Evolutionary conservation across 140 eudicot genomes (phyloP).

Genomic region (Cichorium intybus): DNA sequence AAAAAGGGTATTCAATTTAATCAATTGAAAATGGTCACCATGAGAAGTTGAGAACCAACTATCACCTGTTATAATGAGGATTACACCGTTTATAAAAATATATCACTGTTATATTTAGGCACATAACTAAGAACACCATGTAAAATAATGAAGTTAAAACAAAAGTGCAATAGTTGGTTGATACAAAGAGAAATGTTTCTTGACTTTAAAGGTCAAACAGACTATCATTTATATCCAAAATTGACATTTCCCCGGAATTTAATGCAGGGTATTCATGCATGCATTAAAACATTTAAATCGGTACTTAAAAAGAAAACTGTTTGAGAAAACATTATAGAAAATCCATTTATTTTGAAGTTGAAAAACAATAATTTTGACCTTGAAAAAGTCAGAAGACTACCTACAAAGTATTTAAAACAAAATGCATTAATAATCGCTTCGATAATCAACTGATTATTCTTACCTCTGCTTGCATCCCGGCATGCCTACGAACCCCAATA

Average conservation of each 20-base stretch:
- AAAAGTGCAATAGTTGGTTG: not conserved
- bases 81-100: no score
- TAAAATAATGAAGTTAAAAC: no score
- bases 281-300: not conserved
- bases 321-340: not conserved
- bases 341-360: not conserved
- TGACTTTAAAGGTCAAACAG: not conserved
- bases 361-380: not conserved
- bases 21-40: not conserved
- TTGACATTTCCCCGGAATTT: not conserved
- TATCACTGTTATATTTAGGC: no score
- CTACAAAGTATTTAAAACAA: not conserved
- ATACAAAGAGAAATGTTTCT: not conserved
- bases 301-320: not conserved
- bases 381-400: not conserved
- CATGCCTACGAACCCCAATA: conserved; percentile 90
- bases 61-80: no score
- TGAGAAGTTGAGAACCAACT: not conserved
- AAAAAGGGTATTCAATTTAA: not conserved
- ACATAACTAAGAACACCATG: not conserved
- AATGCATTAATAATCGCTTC: not conserved
- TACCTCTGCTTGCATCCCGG: conserved; percentile 98
- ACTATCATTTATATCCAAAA: not conserved
- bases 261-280: not conserved
- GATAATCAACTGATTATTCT: not conserved